These are phyloP conservation scores for Ochromonas danica DNA, from an alignment of 108 stramenopile species.

Conservation along the genomic window DNA sequence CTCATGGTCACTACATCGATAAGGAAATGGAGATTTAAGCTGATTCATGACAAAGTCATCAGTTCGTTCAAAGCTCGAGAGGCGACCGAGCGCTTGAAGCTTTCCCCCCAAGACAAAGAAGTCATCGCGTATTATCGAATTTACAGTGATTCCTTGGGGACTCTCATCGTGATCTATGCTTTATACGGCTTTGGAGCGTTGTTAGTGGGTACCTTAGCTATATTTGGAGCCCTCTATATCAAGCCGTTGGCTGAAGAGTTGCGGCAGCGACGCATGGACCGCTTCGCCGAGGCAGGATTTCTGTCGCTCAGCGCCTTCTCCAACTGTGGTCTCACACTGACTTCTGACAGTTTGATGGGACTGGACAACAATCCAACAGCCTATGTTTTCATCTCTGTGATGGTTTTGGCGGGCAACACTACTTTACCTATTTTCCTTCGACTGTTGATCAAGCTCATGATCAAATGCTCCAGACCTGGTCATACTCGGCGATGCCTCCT, in stretches of 20 bases:
- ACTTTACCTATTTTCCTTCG: not conserved
- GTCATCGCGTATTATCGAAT: not conserved
- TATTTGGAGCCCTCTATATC: not conserved
- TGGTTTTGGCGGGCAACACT: not conserved
- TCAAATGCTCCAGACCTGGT: not conserved
- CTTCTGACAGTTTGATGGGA: conserved; percentile 54
- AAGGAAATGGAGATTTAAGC: not conserved
- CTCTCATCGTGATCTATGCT: conserved; percentile 45
- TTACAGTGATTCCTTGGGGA: conserved; percentile 39
- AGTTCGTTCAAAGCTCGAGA: not conserved
- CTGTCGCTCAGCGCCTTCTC: not conserved
- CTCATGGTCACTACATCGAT: not conserved
- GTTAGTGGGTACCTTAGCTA: not conserved
- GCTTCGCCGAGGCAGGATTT: not conserved
- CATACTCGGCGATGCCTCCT: not conserved
- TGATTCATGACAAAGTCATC: not conserved
- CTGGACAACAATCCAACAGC: not conserved
- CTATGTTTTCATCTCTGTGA: not conserved
- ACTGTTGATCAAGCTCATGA: not conserved
- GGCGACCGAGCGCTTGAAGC: not conserved
- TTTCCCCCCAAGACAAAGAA: not conserved
- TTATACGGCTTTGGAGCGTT: conserved; percentile 39
- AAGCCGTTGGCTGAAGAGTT: not conserved
- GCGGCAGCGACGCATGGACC: not conserved
- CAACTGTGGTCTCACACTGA: conserved; percentile 41